Conservation (phyloP, 257 asterid genomes). For the Gentiana dahurica region DNA sequence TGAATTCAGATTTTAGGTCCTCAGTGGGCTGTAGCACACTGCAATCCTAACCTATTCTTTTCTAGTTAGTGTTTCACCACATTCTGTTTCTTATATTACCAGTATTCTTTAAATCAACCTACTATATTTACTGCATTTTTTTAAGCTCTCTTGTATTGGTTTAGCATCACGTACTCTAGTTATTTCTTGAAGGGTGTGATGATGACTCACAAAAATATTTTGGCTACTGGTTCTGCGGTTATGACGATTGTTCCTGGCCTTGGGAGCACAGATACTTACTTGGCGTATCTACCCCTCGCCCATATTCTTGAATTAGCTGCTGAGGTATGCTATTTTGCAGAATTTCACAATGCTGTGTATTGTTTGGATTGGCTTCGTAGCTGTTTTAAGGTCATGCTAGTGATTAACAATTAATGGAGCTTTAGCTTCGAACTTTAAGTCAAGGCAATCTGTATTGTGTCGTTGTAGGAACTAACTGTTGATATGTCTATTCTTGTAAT, state of each 20-base stretch:
- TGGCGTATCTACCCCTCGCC: conserved; percentile 93
- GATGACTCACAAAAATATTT: conserved; percentile 92
- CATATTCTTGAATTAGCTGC: conserved; percentile 98
- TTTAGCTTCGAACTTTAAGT: neutral
- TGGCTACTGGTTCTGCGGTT: conserved; percentile 92
- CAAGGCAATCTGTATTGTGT: no score
- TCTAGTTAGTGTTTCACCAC: no score
- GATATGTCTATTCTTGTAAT: no score
- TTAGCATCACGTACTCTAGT: no score
- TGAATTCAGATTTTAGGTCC: no score
- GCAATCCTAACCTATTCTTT: no score
- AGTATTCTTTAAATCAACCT: no score
- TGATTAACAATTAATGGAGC: neutral
- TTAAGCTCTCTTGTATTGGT: no score
- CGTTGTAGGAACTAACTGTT: no score
- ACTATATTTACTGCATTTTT: no score
- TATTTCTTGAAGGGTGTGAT: conserved; percentile 66
- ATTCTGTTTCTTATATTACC: no score
- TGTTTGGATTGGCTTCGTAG: conserved; percentile 1
- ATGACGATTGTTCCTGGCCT: conserved; percentile 79
- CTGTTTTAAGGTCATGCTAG: conserved; percentile 3
- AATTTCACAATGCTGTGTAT: neutral
- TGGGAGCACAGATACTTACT: conserved; percentile 66
- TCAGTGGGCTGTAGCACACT: no score
- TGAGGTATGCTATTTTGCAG: conserved; percentile 44